Evolutionary conservation across 2,329 filamentous ascomycete species (phyloP).

Genomic region (Stemphylium vesicarium): DNA sequence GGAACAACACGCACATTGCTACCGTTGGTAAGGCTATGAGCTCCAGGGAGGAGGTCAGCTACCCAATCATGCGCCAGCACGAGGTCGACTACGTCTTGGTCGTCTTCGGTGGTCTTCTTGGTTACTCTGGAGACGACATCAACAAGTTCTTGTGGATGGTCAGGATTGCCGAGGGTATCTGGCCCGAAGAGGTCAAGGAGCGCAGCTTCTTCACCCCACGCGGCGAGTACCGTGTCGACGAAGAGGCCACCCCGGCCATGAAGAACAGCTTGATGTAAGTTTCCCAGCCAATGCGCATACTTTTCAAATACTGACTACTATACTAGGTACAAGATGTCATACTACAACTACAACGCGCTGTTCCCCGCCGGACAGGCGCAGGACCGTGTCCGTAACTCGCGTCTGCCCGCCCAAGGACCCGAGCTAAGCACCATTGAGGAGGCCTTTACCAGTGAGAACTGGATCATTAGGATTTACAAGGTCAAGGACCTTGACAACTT

Average conservation of each 20-base stretch:
- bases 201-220: constrained; percentile 92
- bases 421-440: constrained; percentile 90
- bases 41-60: constrained; percentile 95
- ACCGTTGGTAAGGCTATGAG: constrained; percentile 99
- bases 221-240: constrained; percentile 94
- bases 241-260: constrained; percentile 94
- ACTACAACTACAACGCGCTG: constrained; percentile 93
- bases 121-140: constrained; percentile 98
- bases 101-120: constrained; percentile 93
- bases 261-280: constrained; percentile 98
- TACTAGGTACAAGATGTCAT: constrained; percentile 98
- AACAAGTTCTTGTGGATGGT: constrained; percentile 99
- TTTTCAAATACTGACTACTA: constrained; percentile 30
- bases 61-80: constrained; percentile 97
- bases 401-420: constrained; percentile 83
- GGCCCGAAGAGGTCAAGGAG: constrained; percentile 99
- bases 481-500: constrained; percentile 99
- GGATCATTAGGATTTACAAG: constrained; percentile 99
- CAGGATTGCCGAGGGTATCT: constrained; percentile 97
- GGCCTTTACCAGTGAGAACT: constrained; percentile 99
- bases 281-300: background rate
- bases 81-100: constrained; percentile 99
- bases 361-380: constrained; percentile 90
- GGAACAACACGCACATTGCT: constrained; percentile 99
- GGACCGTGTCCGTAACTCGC: constrained; percentile 84